Base-by-base conservation (phyloP, 441 rosid genomes). In the Mallotus japonicus region DNA sequence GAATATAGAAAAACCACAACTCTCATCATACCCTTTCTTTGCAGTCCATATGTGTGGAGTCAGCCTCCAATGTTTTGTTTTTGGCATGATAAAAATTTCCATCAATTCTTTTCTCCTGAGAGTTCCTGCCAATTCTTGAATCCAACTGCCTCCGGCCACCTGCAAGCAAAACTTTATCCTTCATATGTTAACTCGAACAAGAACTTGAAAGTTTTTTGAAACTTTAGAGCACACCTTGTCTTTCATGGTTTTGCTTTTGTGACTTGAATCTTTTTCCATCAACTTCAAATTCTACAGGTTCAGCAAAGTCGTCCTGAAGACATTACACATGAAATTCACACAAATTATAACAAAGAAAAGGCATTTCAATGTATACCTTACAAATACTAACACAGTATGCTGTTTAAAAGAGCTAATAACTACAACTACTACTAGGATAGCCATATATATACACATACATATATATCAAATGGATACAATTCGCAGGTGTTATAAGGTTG, bases 261-360 rank as follows among this genome's bases (percentile, higher is more conserved):
- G 81, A 75, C 81, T 81, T 87, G 28, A 82, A 46, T 78, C 75
- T 86, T 86, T 78, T 87, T 74, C 84, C 84, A 65, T 82, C 75
- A 44, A 73, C 82, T 67, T 78, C 77, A 78, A 84, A 92, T 57
- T 87, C 93, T 69, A 79, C 40, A 14, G 85, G 81, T 86, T 92
- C 94, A 14, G 97, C 93, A 77, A 89, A 88, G 70, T 88, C 93
- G 68, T 89, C 93, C 99, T 94, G 86, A 49, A 79, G 61, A 70
- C 16, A 77, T 72, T 40, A 69, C 32, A 58, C 51, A 76, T 32
- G 14, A 58, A 70, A 73, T 63, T 69, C 47, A 63, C 72, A 69
- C 51, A 69, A 32, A 11, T 65, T 37, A 61, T 47, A 64, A 76
- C 19, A 80, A 75, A 55, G 32, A 37, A 61, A 46, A 53, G 47